These are phyloP conservation scores for Taphrina populina DNA, from an alignment of 1,139 yeast species.

Conservation along the genomic window DNA sequence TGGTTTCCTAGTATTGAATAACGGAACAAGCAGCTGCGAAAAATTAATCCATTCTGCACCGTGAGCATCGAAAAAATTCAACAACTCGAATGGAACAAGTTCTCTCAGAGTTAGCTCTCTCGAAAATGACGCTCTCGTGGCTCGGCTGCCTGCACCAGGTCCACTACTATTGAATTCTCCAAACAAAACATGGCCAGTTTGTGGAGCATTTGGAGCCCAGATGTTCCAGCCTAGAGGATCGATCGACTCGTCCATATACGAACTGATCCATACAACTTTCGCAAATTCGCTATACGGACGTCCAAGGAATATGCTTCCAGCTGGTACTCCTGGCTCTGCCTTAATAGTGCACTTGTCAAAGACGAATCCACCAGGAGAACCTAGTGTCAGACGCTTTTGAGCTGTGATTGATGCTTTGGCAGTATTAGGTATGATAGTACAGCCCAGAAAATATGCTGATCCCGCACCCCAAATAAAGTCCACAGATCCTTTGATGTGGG, in stretches of 20 bases:
- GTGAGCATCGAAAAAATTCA: conserved; percentile 1
- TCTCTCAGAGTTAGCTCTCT: not conserved
- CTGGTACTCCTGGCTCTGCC: conserved; percentile 4
- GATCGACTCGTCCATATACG: not conserved
- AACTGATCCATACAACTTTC: not conserved
- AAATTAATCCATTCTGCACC: conserved; percentile 6
- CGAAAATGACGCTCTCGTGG: conserved; percentile 3
- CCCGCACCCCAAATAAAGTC: conserved; percentile 18
- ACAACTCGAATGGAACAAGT: not conserved
- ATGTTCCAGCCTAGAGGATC: conserved; percentile 14
- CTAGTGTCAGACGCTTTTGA: not conserved
- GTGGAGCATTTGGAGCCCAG: conserved; percentile 8
- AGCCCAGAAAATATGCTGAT: conserved; percentile 2
- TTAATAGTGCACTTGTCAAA: conserved; percentile 4
- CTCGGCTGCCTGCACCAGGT: conserved; percentile 1
- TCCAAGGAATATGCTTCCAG: not conserved
- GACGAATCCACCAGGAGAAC: conserved; percentile 5
- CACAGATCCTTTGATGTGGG: not conserved
- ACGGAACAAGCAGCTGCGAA: not conserved
- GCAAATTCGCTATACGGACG: conserved; percentile 11
- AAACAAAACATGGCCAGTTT: conserved; percentile 1
- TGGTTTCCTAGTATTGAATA: conserved; percentile 1
- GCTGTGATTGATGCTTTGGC: conserved; percentile 9
- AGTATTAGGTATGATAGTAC: conserved; percentile 1
- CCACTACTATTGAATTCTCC: conserved; percentile 7